Conservation (phyloP, 805 yeast genomes). For the Ogataea degrootiae region DNA sequence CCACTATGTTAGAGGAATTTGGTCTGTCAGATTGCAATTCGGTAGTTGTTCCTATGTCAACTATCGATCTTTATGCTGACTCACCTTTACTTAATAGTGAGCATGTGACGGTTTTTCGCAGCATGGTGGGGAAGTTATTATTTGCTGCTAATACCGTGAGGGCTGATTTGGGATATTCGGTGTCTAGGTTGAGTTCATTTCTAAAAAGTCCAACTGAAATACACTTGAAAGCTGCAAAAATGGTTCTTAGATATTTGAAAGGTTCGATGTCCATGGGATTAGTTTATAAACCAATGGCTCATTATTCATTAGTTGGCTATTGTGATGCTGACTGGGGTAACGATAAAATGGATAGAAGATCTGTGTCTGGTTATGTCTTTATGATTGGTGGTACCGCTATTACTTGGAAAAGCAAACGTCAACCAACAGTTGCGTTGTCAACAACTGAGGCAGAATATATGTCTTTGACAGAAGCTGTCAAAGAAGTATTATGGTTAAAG, state of each 20-base stretch:
- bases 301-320: slow-evolving; percentile 4
- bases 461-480: too few relatives aligned
- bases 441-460: too few relatives aligned
- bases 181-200: neutral
- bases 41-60: neutral
- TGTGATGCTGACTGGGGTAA: slow-evolving; percentile 14
- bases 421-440: too few relatives aligned
- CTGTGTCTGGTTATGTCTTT: slow-evolving; percentile 7
- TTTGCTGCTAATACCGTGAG: slow-evolving; percentile 6
- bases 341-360: slow-evolving; percentile 3
- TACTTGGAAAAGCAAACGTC: too few relatives aligned
- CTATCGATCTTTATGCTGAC: neutral
- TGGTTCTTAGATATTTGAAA: neutral
- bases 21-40: too few relatives aligned
- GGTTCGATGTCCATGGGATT: neutral
- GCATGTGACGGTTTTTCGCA: slow-evolving; percentile 5
- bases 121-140: slow-evolving; percentile 9
- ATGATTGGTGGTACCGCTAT: neutral
- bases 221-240: neutral
- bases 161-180: neutral
- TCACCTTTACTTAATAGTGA: neutral
- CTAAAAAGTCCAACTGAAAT: too few relatives aligned
- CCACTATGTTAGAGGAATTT: too few relatives aligned
- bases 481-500: too few relatives aligned
- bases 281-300: neutral